These are phyloP conservation scores for Populus davidiana DNA, from an alignment of 345 rosid genomes.

Conservation along the genomic window DNA sequence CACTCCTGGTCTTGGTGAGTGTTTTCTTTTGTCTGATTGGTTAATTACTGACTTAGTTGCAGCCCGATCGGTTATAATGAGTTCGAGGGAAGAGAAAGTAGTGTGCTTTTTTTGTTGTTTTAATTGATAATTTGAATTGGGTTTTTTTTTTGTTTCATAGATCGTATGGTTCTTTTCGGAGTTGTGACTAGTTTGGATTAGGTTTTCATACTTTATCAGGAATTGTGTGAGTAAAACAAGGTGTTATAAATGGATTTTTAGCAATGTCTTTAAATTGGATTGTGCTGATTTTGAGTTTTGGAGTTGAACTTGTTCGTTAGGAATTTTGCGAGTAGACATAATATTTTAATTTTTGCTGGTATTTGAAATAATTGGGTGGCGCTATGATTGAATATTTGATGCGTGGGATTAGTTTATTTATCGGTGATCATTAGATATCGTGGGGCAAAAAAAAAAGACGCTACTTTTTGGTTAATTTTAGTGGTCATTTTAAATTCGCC, in stretches of 20 bases:
- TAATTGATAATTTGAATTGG: slow-evolving; percentile 2
- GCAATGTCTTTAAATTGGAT: background rate
- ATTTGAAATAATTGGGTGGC: background rate
- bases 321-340: background rate
- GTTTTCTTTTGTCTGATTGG: background rate
- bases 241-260: background rate
- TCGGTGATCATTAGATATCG: background rate
- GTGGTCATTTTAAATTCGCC: background rate
- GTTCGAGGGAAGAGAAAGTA: background rate
- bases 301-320: background rate
- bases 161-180: background rate
- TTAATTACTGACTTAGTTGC: background rate
- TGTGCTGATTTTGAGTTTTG: background rate
- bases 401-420: background rate
- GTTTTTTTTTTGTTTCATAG: background rate
- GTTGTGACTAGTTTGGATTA: background rate
- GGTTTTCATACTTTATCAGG: background rate
- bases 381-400: background rate
- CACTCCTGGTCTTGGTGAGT: slow-evolving; percentile 89
- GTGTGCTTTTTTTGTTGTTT: background rate
- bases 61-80: background rate
- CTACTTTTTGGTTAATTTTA: background rate
- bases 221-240: background rate
- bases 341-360: background rate
- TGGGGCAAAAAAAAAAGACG: background rate